Percentiles rank a stretch among this genome's conserved stretches.
Evolutionary conservation across 2,329 filamentous ascomycete genomes (phyloP).

Genomic region (Ophiostoma quercus): DNA sequence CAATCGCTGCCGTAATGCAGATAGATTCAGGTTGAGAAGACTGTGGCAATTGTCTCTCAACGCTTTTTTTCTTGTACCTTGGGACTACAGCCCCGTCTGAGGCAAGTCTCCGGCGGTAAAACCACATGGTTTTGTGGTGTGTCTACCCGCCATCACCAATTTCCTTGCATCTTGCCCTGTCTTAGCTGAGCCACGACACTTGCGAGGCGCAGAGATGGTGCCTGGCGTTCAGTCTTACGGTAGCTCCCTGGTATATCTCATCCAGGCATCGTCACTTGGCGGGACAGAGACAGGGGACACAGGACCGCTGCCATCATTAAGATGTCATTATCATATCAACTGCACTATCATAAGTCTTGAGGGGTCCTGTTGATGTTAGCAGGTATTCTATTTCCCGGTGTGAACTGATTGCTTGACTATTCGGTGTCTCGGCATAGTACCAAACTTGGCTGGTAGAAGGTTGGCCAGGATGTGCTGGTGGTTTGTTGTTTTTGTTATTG

Average conservation of each 20-base stretch:
- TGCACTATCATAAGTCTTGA: not conserved
- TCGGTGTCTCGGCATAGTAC: constrained; percentile 1
- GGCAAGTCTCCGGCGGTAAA: not conserved
- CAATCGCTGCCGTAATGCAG: no score
- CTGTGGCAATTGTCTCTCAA: not conserved
- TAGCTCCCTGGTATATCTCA: not conserved
- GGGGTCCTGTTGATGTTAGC: not conserved
- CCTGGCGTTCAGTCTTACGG: no score
- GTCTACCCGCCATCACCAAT: not conserved
- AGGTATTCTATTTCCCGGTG: not conserved
- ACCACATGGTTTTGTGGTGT: not conserved
- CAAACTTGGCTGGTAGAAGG: not conserved
- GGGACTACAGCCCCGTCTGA: not conserved
- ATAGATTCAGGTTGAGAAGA: not conserved
- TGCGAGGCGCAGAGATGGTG: not conserved
- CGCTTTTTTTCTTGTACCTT: not conserved
- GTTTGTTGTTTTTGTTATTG: not conserved
- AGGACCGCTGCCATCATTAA: not conserved
- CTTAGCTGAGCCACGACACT: not conserved
- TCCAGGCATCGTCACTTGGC: not conserved
- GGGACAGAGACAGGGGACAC: not conserved
- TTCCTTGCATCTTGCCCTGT: not conserved
- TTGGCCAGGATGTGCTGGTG: not conserved
- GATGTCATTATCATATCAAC: not conserved
- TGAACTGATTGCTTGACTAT: not conserved